Evolutionary conservation across 140 eudicot species (phyloP).

Genomic region (Ambrosia hybrid): DNA sequence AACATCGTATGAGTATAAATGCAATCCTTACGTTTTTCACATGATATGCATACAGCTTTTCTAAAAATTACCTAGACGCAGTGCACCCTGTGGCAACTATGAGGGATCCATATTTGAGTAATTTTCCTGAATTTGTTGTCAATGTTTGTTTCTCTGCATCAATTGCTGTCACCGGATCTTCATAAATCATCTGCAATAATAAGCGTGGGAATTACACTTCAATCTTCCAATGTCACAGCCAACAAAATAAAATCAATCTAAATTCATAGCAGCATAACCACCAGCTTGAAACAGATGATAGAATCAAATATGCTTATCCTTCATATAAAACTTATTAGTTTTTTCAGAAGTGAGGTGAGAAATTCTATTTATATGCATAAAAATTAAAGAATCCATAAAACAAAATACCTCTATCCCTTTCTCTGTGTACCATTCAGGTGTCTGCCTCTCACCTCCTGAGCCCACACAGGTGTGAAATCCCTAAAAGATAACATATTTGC

Average conservation of each 20-base stretch:
- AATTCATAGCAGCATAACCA: conserved; percentile 3
- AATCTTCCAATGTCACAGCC: not conserved
- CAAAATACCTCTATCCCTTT: conserved; percentile 87
- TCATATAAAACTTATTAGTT: no score
- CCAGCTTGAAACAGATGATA: not conserved
- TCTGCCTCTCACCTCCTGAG: conserved; percentile 97
- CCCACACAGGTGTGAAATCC: conserved; percentile 99
- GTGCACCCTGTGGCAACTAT: conserved; percentile 91
- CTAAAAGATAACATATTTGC: conserved; percentile 32
- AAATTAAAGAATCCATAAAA: conserved; percentile 1
- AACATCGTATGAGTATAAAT: not conserved
- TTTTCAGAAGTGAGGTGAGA: not conserved
- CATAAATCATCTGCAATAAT: conserved; percentile 62
- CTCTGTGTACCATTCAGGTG: conserved; percentile 97
- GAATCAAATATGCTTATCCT: not conserved
- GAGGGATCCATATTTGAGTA: conserved; percentile 82
- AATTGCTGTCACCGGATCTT: conserved; percentile 81
- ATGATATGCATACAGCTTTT: not conserved
- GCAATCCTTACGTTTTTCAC: not conserved
- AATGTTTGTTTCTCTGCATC: conserved; percentile 82
- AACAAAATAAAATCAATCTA: conserved; percentile 5
- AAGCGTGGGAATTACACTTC: conserved; percentile 2
- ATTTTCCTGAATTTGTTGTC: conserved; percentile 82
- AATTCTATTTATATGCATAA: conserved; percentile 4
- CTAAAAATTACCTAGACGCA: conserved; percentile 72